These are phyloP conservation scores for Rhypophila decipiens DNA, from an alignment of 495 filamentous ascomycete genomes.

Conservation along the genomic window DNA sequence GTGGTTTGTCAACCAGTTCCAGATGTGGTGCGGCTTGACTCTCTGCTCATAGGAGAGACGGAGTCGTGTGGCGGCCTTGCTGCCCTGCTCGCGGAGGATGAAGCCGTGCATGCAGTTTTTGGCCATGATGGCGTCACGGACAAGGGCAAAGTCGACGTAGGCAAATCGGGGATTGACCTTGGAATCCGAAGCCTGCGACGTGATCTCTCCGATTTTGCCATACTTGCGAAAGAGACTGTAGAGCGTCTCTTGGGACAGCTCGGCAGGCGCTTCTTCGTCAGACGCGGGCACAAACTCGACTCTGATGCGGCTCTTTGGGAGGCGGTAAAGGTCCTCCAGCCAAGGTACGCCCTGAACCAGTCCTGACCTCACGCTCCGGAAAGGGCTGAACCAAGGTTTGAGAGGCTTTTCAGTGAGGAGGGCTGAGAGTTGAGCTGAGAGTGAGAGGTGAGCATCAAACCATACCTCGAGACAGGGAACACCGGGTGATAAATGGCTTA, in stretches of 20 bases:
- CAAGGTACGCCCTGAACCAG: conserved; percentile 81
- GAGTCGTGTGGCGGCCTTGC: conserved; percentile 64
- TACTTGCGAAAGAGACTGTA: conserved; percentile 87
- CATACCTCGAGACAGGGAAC: not conserved
- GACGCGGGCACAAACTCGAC: conserved; percentile 78
- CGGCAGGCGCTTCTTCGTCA: conserved; percentile 44
- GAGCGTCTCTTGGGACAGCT: conserved; percentile 79
- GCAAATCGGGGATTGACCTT: conserved; percentile 77
- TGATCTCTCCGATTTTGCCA: conserved; percentile 80
- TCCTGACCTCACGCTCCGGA: conserved; percentile 59
- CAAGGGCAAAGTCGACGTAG: conserved; percentile 62
- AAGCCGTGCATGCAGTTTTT: conserved; percentile 92
- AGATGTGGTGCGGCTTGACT: conserved; percentile 66
- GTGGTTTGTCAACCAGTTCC: conserved; percentile 85
- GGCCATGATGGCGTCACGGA: conserved; percentile 74
- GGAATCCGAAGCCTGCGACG: conserved; percentile 69
- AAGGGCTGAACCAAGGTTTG: conserved; percentile 84
- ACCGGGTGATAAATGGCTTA: not conserved
- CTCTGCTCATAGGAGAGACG: conserved; percentile 77
- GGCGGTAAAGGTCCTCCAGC: conserved; percentile 86
- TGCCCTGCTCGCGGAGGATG: conserved; percentile 62
- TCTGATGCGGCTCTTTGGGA: conserved; percentile 65
- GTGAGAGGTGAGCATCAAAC: conserved; percentile 3
- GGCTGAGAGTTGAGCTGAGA: conserved; percentile 18
- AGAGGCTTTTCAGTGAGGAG: conserved; percentile 64